Evolutionary conservation across 2,329 filamentous ascomycete genomes (phyloP).

Genomic region (Aspergillus aculeatus): DNA sequence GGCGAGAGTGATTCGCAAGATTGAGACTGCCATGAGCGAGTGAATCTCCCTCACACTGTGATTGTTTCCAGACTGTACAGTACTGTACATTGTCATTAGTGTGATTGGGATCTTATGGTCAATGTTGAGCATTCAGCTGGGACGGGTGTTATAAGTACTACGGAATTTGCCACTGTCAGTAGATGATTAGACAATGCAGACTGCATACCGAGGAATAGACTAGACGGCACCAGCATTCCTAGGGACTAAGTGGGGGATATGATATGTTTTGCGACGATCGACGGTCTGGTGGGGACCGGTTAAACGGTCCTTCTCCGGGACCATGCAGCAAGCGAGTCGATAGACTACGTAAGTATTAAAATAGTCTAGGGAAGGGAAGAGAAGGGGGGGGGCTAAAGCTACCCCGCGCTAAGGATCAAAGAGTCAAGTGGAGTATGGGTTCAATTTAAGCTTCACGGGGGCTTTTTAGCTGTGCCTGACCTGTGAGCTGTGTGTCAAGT

Average conservation of each 20-base stretch:
- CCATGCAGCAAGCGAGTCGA: neutral
- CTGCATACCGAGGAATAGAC: too few species aligned
- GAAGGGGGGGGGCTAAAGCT: neutral
- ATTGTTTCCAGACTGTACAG: neutral
- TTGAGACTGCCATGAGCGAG: slow-evolving; percentile 37
- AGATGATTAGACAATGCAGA: too few species aligned
- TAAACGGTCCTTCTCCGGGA: neutral
- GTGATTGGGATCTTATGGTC: neutral
- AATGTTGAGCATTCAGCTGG: neutral
- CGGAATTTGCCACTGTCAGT: neutral
- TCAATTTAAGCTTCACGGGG: neutral
- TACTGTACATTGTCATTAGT: neutral
- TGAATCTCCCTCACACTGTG: neutral
- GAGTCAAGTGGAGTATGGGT: neutral
- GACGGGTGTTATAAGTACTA: neutral
- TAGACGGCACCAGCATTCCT: too few species aligned
- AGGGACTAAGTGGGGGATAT: neutral
- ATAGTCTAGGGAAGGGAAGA: too few species aligned
- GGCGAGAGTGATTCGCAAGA: slow-evolving; percentile 39
- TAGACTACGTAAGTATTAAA: neutral
- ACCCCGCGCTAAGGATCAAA: neutral
- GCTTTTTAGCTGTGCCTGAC: neutral
- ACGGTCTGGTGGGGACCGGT: neutral
- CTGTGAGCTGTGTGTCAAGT: neutral
- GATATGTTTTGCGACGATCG: neutral